A percentile compares a stretch with the other conserved stretches of the same genome.
These are phyloP conservation scores for Trypanosoma rangeli DNA, from an alignment of 208 protist species.

Conservation along the genomic window DNA sequence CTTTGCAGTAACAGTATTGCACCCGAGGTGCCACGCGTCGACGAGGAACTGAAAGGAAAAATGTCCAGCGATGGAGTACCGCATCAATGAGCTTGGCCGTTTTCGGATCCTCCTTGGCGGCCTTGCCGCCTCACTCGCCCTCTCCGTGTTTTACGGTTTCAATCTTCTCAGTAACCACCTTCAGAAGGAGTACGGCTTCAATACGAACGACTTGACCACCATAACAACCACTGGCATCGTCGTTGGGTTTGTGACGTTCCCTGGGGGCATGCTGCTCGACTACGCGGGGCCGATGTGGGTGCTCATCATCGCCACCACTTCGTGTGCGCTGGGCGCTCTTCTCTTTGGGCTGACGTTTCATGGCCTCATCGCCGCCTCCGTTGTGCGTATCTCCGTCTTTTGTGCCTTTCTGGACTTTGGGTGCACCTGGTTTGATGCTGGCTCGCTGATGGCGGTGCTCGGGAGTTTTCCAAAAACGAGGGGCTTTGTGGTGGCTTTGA, in stretches of 20 bases:
- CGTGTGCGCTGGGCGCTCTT: constrained; percentile 38
- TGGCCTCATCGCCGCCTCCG: constrained; percentile 33
- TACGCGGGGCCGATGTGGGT: constrained; percentile 51
- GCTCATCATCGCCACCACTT: constrained; percentile 23
- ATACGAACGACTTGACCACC: constrained; percentile 41
- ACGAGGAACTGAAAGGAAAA: neutral
- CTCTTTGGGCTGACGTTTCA: constrained; percentile 61
- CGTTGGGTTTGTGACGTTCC: constrained; percentile 47
- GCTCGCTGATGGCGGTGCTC: constrained; percentile 66
- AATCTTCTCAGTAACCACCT: constrained; percentile 56
- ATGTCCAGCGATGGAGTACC: constrained; percentile 9
- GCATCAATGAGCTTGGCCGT: constrained; percentile 45
- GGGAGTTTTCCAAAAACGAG: constrained; percentile 52
- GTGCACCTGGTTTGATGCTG: constrained; percentile 50
- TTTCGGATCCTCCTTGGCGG: constrained; percentile 52
- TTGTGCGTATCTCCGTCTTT: constrained; percentile 47
- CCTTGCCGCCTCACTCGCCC: constrained; percentile 31
- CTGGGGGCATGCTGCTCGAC: constrained; percentile 57
- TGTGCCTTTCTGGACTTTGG: constrained; percentile 59
- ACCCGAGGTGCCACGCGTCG: neutral
- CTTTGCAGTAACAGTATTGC: neutral
- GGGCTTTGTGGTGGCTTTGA: constrained; percentile 47
- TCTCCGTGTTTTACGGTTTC: constrained; percentile 58
- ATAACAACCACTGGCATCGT: constrained; percentile 56
- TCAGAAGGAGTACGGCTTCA: constrained; percentile 35